Base-by-base conservation (phyloP, 179 eudicot genomes). In the Spergularia azorica region DNA sequence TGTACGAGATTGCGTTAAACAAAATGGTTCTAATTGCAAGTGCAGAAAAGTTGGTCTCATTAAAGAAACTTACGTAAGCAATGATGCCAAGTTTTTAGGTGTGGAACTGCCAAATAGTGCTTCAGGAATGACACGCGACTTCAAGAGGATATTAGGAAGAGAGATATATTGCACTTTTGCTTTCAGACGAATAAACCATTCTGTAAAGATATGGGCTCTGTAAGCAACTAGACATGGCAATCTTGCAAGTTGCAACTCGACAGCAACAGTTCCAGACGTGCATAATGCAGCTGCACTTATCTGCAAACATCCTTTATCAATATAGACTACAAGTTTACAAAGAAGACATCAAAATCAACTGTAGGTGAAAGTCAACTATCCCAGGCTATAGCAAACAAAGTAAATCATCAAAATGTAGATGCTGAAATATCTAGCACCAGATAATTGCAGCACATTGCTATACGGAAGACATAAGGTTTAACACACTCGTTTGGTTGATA, bases 141-240 rank as follows among this genome's bases (percentile, higher is more conserved):
- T 84, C 77, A 95, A 70, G 75, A 95, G 88, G 75, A 95, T 89
- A 80, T 95, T 95, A 2, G 99, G 94, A 67, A 95, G 87, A 55
- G 99, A 95, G 51, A 95, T 88, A 79, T 89, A 90, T 67, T 90
- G 87, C 80, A 90, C 84, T 83, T 88, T 89, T 64, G 98, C 91
- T 78, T 88, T 93, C 59, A 80, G 88, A 46, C 88, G 87, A 77
- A 95, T 88, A 32, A 90, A 66, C 92, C 89, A 91, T 83, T 95
- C 99, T 0, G 99, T 95, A 50, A 95, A 77, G 79, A 93, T 63
- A 88, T 93, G 97, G 71, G 99, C 99, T 83, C 96, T 84, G 82
- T 91, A 95, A 26, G 98, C 97, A 77, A 95, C 96, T 67, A 91
- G 86, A 79, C 91, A 95, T 62, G 98, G 98, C 71, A 91, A 79